Base-by-base conservation (phyloP, 129 eudicot species). In the Flaveria robusta region DNA sequence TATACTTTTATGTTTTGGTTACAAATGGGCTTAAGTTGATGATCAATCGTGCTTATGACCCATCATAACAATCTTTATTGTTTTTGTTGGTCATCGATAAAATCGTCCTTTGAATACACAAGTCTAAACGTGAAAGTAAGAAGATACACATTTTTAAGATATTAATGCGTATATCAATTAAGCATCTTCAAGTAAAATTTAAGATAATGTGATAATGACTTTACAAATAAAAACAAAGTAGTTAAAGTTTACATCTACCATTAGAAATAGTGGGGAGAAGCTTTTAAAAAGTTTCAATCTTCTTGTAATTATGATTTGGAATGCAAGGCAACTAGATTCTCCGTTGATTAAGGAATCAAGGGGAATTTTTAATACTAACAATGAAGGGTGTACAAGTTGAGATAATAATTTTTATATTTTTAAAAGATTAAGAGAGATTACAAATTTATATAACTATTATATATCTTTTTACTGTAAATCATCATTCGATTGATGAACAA, bases 271-370 rank as follows among this genome's bases (percentile, higher is more conserved):
- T 69, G 71, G 71, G 60, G 71, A 47, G 41, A 59, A 45, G 42
- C 72, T 70, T 78, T 71, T 14, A 13, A 16, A 70, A 79, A 60
- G 77, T 41, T 63, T 23, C 72, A 71, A 71, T 63, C 77, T 79
- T 79, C 77, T 63, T 15, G 77, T 79, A 71, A 62, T 71, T 23
- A 79, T 79, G 82, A 62, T 63, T 71, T 71, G 24, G 72, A 79
- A 63, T 79, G 77, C 55, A 52, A 45, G 37, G 74, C 52, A 34
- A 56, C 24, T n/a, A 56, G 29, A 58, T 77, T 69, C 59, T 71
- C 77, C 77, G 12, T 50, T 79, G 66, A 79, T 71, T 63, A 71
- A 72, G 83, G 77, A 52, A 79, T 56, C 62, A 63, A 1, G 1
- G 27, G 9, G 50, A 66, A 18, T 39, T 66, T 66, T 66, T 37